These are phyloP conservation scores for Fraxinus dipetala DNA, from an alignment of 305 asterid genomes.

Conservation along the genomic window DNA sequence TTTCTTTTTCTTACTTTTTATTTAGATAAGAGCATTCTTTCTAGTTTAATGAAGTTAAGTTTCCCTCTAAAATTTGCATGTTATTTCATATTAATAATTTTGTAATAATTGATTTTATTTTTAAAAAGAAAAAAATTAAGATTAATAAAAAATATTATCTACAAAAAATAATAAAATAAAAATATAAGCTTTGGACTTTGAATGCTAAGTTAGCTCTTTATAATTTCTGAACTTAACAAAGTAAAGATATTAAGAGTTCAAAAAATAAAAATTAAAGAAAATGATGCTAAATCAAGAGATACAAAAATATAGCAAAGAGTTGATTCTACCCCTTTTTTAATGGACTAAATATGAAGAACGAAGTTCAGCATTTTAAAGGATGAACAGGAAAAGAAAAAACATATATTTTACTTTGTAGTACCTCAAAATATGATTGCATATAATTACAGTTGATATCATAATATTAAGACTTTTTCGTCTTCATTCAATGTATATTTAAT, in stretches of 20 bases:
- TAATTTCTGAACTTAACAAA: neutral
- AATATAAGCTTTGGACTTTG: neutral
- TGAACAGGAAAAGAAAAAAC: neutral
- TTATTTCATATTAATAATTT: neutral
- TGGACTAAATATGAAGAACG: neutral
- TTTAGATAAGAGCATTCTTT: neutral
- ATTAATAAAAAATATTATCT: neutral
- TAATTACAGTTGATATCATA: neutral
- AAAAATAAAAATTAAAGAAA: neutral
- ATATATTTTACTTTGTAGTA: neutral
- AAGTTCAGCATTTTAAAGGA: neutral
- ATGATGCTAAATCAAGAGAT: neutral
- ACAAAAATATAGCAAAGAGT: neutral
- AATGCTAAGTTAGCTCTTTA: neutral
- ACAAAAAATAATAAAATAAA: neutral
- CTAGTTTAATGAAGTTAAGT: neutral
- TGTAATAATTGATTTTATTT: neutral
- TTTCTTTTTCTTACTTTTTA: neutral
- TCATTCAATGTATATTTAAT: too few relatives aligned
- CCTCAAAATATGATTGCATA: neutral
- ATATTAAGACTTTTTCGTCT: neutral
- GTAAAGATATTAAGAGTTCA: neutral
- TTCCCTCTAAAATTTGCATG: neutral
- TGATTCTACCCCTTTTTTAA: neutral
- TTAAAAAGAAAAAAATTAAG: neutral